These are phyloP conservation scores for Cutaneotrichosporon cyanovorans DNA, from an alignment of 1,284 basidiomycete genomes.

Conservation along the genomic window DNA sequence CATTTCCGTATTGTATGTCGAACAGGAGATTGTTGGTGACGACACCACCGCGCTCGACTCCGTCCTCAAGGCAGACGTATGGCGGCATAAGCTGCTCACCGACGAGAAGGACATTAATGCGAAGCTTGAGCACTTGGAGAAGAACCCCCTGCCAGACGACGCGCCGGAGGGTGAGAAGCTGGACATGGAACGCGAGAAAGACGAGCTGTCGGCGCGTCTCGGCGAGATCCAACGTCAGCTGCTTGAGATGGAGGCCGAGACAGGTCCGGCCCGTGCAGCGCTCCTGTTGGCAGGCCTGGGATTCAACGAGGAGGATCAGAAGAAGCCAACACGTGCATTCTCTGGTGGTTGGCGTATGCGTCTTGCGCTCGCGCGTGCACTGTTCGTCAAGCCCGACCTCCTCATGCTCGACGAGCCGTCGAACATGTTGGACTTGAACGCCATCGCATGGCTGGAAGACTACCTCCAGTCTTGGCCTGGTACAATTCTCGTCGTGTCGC, in stretches of 20 bases:
- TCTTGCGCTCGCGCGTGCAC: slow-evolving; percentile 87
- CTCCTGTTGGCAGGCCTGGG: slow-evolving; percentile 85
- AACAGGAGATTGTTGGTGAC: slow-evolving; percentile 95
- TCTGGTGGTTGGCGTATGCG: slow-evolving; percentile 99
- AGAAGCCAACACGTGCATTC: slow-evolving; percentile 73
- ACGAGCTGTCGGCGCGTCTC: slow-evolving; percentile 77
- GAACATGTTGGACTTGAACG: slow-evolving; percentile 65
- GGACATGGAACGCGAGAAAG: slow-evolving; percentile 65
- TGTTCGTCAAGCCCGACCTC: slow-evolving; percentile 82
- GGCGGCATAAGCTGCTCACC: slow-evolving; percentile 60
- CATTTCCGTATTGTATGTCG: slow-evolving; percentile 92
- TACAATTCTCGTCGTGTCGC: slow-evolving; percentile 92
- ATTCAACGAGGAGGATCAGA: slow-evolving; percentile 82
- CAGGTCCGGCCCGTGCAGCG: slow-evolving; percentile 87
- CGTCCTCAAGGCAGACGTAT: slow-evolving; percentile 92
- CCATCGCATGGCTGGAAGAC: slow-evolving; percentile 61
- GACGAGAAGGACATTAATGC: slow-evolving; percentile 34
- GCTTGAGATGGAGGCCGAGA: slow-evolving; percentile 96
- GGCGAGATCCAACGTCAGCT: slow-evolving; percentile 85
- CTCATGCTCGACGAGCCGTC: slow-evolving; percentile 92
- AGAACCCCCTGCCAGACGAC: slow-evolving; percentile 38
- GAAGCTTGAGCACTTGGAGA: slow-evolving; percentile 63
- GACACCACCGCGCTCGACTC: slow-evolving; percentile 87
- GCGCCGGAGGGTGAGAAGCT: slow-evolving; percentile 59
- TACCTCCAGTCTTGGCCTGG: slow-evolving; percentile 95